Conservation (phyloP, 257 asterid species). For the Anisodus acutangulus region DNA sequence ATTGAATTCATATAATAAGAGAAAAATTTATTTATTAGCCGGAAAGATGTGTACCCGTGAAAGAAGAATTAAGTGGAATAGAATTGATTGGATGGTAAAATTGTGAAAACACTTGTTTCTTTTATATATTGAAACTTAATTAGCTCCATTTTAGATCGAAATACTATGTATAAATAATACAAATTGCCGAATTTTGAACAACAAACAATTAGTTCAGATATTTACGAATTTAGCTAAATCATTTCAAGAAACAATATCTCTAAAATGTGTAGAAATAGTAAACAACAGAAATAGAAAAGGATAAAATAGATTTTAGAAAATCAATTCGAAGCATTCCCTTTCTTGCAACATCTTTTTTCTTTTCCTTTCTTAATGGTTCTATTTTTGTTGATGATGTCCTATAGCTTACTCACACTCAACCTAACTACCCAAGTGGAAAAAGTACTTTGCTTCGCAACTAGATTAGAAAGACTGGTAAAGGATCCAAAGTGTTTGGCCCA, state of each 20-base stretch:
- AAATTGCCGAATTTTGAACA: too few species aligned
- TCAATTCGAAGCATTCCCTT: constrained; percentile 14
- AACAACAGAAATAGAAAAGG: not conserved
- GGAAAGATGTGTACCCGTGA: too few species aligned
- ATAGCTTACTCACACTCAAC: not conserved
- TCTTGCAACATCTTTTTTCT: not conserved
- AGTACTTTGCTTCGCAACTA: constrained; percentile 3
- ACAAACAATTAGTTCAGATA: not conserved
- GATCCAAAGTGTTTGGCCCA: too few species aligned
- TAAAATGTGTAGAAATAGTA: not conserved
- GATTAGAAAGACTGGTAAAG: not conserved
- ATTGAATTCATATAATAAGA: too few species aligned
- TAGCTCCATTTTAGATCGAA: too few species aligned
- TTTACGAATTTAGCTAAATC: not conserved
- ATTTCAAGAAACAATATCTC: not conserved
- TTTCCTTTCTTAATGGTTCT: not conserved
- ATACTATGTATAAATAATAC: too few species aligned
- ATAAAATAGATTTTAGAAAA: not conserved
- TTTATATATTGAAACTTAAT: too few species aligned
- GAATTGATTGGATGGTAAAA: too few species aligned
- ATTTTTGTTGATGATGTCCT: constrained; percentile 20
- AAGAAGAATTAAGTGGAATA: too few species aligned
- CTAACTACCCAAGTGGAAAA: not conserved
- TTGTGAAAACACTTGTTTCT: too few species aligned
- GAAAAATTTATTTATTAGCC: too few species aligned